Percentiles rank a stretch among this genome's conserved stretches.
Conservation (phyloP, 1,139 yeast species). For the Pichia sp. region DNA sequence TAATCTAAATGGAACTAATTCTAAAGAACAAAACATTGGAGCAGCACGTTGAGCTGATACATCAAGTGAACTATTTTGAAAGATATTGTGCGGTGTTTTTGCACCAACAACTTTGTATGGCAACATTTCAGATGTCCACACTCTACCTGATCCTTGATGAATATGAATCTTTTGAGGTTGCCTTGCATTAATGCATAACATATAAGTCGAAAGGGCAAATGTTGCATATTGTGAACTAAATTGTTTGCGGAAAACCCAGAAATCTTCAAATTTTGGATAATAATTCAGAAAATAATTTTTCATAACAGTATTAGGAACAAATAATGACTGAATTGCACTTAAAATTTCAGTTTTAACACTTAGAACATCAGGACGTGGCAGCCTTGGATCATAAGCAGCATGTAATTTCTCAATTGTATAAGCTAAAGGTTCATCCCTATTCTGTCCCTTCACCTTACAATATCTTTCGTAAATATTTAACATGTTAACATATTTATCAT, state of each 20-base stretch:
- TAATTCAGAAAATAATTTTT: constrained; percentile 58
- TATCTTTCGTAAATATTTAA: constrained; percentile 84
- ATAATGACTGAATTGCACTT: constrained; percentile 77
- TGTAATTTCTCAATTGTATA: constrained; percentile 81
- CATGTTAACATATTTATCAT: constrained; percentile 68
- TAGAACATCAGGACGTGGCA: constrained; percentile 87
- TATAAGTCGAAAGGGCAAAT: constrained; percentile 83
- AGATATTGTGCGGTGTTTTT: constrained; percentile 36
- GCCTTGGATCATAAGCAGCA: constrained; percentile 87
- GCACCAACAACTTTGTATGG: constrained; percentile 72
- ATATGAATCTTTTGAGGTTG: constrained; percentile 91
- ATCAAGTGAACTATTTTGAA: constrained; percentile 53
- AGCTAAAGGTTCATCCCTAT: constrained; percentile 85
- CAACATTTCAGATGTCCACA: constrained; percentile 93
- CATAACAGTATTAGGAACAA: constrained; percentile 82
- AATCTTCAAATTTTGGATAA: constrained; percentile 80
- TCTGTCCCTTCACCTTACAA: constrained; percentile 67
- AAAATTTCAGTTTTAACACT: constrained; percentile 87
- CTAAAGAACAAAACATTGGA: constrained; percentile 90
- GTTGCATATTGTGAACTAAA: constrained; percentile 96
- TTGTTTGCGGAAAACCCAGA: constrained; percentile 95
- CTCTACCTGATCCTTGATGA: constrained; percentile 75
- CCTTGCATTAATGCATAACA: constrained; percentile 91
- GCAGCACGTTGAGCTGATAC: constrained; percentile 57
- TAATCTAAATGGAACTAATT: constrained; percentile 90